Percentiles rank a stretch among this genome's conserved stretches.
Conservation (phyloP, 2,329 filamentous ascomycete species). For the Cercospora zeina region DNA sequence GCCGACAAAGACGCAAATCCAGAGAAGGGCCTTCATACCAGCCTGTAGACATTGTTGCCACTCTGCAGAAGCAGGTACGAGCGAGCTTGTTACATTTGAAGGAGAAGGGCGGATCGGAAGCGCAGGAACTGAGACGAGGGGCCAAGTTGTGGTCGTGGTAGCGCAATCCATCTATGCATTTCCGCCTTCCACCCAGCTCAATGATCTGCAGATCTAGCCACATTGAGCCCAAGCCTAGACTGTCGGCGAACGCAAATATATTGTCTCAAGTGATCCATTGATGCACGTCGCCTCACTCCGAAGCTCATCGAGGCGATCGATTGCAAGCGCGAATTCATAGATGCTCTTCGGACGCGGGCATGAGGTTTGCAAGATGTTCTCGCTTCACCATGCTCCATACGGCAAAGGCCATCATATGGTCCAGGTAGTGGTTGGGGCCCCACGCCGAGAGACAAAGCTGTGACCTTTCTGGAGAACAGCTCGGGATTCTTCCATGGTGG, state of each 20-base stretch:
- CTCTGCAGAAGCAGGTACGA: background rate
- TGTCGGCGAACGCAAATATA: conserved; percentile 12
- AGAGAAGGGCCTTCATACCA: conserved; percentile 7
- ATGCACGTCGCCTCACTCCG: background rate
- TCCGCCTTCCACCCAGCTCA: conserved; percentile 3
- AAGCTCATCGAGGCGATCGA: background rate
- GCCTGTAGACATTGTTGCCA: background rate
- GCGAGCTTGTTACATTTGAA: background rate
- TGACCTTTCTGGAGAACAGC: background rate
- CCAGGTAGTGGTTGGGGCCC: background rate
- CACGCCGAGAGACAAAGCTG: background rate
- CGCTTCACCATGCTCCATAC: background rate
- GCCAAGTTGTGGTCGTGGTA: conserved; percentile 7
- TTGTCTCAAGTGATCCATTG: conserved; percentile 12
- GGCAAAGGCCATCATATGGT: background rate
- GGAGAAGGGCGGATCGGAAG: background rate
- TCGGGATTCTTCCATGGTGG: background rate
- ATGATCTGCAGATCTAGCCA: conserved; percentile 12
- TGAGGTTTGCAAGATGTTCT: background rate
- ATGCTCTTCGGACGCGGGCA: background rate
- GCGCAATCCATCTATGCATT: background rate
- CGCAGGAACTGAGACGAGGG: background rate
- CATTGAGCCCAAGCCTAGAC: background rate
- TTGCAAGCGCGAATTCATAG: background rate
- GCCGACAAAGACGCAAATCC: conserved; percentile 5